A percentile compares a stretch with the other conserved stretches of the same genome.
phyloP scores from a whole-genome alignment of 306 rosid species.

The Casuarina cunninghamiana region DNA sequence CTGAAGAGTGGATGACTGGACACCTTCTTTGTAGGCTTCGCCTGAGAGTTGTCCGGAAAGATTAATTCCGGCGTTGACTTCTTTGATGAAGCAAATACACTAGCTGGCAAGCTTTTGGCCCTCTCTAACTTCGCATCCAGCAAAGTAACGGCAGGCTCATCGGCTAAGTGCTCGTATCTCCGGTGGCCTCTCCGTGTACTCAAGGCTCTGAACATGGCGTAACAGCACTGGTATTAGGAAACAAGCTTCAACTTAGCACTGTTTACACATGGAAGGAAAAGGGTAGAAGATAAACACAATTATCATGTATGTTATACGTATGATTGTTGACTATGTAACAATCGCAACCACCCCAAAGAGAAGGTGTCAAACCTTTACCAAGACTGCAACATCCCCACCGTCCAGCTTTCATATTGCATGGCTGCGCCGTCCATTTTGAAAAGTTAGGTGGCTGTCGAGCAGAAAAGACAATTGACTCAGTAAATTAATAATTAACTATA shows the following conservation, averaged over 20 bases:
- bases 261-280: constrained; percentile 16
- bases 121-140: constrained; percentile 49
- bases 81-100: constrained; percentile 13
- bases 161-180: constrained; percentile 48
- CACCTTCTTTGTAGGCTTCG: constrained; percentile 48
- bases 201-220: constrained; percentile 50
- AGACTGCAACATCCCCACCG: no score
- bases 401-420: no score
- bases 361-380: not conserved
- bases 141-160: constrained; percentile 36
- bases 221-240: not conserved
- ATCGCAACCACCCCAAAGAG: not conserved
- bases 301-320: not conserved
- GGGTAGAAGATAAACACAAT: constrained; percentile 18
- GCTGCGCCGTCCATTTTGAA: no score
- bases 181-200: constrained; percentile 39
- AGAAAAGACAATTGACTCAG: no score
- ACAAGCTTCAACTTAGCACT: not conserved
- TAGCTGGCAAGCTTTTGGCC: constrained; percentile 45
- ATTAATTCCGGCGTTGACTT: constrained; percentile 19
- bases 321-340: not conserved
- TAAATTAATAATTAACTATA: no score
- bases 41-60: constrained; percentile 35
- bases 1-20: constrained; percentile 47
- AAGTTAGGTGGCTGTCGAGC: no score